Evolutionary conservation across 176 grass and related monocot species (phyloP).

Genomic region (Areca catechu): DNA sequence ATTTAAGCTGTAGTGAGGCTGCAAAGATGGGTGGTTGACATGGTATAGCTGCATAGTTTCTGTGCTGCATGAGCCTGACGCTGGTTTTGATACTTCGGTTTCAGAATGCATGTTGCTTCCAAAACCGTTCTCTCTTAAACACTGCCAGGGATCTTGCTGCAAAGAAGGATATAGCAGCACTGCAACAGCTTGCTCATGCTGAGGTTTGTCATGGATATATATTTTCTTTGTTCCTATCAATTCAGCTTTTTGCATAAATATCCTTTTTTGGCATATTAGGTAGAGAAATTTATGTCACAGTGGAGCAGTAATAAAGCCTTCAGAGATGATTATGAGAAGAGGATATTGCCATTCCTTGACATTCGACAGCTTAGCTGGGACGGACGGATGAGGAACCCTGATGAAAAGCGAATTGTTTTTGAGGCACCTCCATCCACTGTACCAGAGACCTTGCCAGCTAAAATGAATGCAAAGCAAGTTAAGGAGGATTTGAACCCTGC

Average conservation of each 20-base stretch:
- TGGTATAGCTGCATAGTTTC: too few species aligned
- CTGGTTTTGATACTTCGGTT: slow-evolving; percentile 1
- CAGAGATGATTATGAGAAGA: slow-evolving; percentile 86
- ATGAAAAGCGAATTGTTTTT: slow-evolving; percentile 66
- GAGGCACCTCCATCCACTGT: slow-evolving; percentile 25
- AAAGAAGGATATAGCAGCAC: slow-evolving; percentile 55
- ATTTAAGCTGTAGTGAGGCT: too few species aligned
- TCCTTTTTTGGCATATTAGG: slow-evolving; percentile 27
- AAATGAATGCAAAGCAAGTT: slow-evolving; percentile 31
- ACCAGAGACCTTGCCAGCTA: slow-evolving; percentile 36
- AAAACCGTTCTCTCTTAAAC: slow-evolving; percentile 52
- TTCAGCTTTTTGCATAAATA: neutral
- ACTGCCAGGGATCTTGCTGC: slow-evolving; percentile 57
- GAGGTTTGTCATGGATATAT: slow-evolving; percentile 38
- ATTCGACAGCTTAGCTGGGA: slow-evolving; percentile 49
- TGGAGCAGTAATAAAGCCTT: slow-evolving; percentile 65
- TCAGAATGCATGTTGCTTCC: slow-evolving; percentile 58
- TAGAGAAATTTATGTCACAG: slow-evolving; percentile 67
- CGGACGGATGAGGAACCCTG: slow-evolving; percentile 84
- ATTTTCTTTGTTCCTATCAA: too few species aligned
- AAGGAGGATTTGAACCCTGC: slow-evolving; percentile 18
- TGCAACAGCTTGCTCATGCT: slow-evolving; percentile 51
- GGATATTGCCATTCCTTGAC: slow-evolving; percentile 63
- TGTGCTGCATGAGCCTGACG: too few species aligned
- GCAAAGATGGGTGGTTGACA: too few species aligned